phyloP scores from a whole-genome alignment of 768 basidiomycete species.

The Suillus bovinus region DNA sequence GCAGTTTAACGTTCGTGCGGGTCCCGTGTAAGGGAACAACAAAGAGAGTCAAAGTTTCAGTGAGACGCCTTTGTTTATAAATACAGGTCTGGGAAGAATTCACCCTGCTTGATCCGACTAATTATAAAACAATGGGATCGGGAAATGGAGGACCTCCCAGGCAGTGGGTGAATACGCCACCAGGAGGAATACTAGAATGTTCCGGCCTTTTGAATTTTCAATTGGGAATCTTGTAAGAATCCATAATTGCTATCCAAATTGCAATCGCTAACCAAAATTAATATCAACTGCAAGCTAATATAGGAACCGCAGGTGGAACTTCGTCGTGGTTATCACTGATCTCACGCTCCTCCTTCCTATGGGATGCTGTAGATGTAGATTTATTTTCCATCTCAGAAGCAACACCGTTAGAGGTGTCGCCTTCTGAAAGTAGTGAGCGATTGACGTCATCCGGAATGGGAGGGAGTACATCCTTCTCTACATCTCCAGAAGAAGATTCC shows the following conservation, averaged over 20 bases:
- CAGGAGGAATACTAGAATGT: constrained; percentile 3
- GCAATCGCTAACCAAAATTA: background rate
- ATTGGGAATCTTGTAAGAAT: background rate
- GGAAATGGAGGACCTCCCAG: constrained; percentile 8
- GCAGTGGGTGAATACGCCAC: background rate
- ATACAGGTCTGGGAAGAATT: too few species aligned
- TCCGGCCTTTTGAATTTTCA: background rate
- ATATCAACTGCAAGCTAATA: constrained; percentile 7
- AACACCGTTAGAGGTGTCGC: background rate
- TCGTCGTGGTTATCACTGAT: background rate
- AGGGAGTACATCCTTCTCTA: constrained; percentile 2
- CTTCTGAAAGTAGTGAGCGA: background rate
- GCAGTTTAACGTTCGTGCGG: background rate
- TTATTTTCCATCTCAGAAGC: background rate
- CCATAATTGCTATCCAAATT: constrained; percentile 5
- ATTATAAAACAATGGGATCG: constrained; percentile 9
- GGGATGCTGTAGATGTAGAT: background rate
- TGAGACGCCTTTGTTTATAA: background rate
- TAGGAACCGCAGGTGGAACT: constrained; percentile 2
- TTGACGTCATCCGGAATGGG: constrained; percentile 4
- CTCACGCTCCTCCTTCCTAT: constrained; percentile 1
- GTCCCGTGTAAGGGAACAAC: constrained; percentile 2
- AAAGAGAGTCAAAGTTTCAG: background rate
- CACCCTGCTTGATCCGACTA: background rate
- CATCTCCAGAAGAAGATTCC: constrained; percentile 6